Evolutionary conservation across 2,329 filamentous ascomycete genomes (phyloP).

Genomic region (Pseudopyricularia javanii): DNA sequence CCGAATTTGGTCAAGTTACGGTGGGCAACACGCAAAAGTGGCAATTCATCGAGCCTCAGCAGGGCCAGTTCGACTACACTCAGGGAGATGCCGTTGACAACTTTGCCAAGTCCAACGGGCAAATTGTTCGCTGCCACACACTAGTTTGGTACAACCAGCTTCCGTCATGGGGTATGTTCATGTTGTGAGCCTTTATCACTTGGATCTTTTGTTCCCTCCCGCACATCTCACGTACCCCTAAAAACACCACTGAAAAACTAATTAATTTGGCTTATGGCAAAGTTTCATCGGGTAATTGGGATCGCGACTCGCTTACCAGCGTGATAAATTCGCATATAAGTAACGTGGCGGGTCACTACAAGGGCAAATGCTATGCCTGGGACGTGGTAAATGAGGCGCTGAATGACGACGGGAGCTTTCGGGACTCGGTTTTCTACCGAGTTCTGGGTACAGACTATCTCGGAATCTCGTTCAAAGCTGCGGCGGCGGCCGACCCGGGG

Average conservation of each 20-base stretch:
- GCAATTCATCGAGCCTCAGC: constrained; percentile 40
- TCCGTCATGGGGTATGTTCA: constrained; percentile 37
- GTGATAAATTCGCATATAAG: constrained; percentile 40
- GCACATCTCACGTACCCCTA: not conserved
- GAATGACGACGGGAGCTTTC: constrained; percentile 32
- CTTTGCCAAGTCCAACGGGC: constrained; percentile 18
- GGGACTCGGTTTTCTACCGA: constrained; percentile 28
- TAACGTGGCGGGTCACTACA: constrained; percentile 29
- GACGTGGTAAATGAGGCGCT: constrained; percentile 42
- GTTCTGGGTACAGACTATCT: constrained; percentile 34
- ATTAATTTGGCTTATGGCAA: too few relatives aligned
- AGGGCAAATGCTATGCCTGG: constrained; percentile 35
- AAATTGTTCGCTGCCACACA: constrained; percentile 43
- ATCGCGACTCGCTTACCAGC: constrained; percentile 33
- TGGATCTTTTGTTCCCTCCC: not conserved
- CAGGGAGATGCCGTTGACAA: constrained; percentile 28
- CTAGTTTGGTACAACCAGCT: constrained; percentile 31
- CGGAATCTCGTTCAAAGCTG: constrained; percentile 31
- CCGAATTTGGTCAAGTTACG: constrained; percentile 45
- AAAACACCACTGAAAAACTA: not conserved
- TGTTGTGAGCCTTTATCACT: too few relatives aligned
- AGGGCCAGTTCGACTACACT: constrained; percentile 38
- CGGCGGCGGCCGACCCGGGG: constrained; percentile 26
- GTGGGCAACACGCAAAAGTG: constrained; percentile 44
- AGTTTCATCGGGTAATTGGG: constrained; percentile 27